phyloP scores from a whole-genome alignment of 2,329 filamentous ascomycete species.

The Pyrenochaeta sp. region DNA sequence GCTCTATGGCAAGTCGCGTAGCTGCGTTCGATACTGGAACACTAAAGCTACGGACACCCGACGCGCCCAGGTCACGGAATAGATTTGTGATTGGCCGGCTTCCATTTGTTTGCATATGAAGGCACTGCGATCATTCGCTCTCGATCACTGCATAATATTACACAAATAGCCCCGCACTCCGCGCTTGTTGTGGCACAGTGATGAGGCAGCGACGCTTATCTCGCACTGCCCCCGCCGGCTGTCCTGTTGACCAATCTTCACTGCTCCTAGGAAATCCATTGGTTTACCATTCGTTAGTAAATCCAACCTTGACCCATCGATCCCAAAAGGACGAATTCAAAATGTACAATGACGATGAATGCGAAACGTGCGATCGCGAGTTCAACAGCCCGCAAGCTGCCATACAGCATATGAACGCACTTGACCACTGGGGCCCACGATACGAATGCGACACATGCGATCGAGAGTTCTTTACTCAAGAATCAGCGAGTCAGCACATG shows the following conservation, averaged over 20 bases:
- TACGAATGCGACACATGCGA: slow-evolving; percentile 23
- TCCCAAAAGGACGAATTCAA: too few relatives aligned
- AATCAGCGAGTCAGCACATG: not conserved
- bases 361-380: slow-evolving; percentile 16
- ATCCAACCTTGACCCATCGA: too few relatives aligned
- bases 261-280: too few relatives aligned
- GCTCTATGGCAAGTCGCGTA: too few relatives aligned
- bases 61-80: too few relatives aligned
- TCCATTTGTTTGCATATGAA: not conserved
- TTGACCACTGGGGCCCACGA: slow-evolving; percentile 15
- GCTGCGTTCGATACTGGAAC: too few relatives aligned
- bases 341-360: slow-evolving; percentile 14
- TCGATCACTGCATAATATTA: slow-evolving; percentile 1
- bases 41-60: not conserved
- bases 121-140: slow-evolving; percentile 1
- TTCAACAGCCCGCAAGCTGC: slow-evolving; percentile 12
- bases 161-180: slow-evolving; percentile 2
- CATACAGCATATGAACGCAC: slow-evolving; percentile 22
- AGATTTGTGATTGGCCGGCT: not conserved
- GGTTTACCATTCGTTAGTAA: too few relatives aligned
- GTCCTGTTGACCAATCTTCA: not conserved
- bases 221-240: slow-evolving; percentile 1
- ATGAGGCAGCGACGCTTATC: slow-evolving; percentile 4
- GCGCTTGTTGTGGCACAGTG: slow-evolving; percentile 6
- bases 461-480: not conserved